Conservation (phyloP, 2,329 filamentous ascomycete species). For the Xylogone sp. region DNA sequence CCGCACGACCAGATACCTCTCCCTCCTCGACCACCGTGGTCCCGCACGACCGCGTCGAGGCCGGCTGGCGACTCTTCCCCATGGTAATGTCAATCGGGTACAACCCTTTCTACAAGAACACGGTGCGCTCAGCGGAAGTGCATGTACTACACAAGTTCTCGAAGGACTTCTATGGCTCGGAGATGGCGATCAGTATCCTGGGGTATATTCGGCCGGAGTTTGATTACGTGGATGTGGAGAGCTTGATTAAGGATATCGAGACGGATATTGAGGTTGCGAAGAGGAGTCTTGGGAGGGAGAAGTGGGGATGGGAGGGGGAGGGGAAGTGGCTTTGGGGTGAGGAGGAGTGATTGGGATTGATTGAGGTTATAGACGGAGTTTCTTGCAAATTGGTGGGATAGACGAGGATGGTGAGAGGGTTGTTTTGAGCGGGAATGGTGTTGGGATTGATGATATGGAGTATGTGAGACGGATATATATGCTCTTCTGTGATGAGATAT, state of each 20-base stretch:
- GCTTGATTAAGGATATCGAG: conserved; percentile 81
- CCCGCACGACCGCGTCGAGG: conserved; percentile 6
- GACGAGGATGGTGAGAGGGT: background rate
- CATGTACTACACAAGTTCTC: conserved; percentile 78
- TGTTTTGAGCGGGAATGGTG: no score
- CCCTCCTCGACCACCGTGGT: conserved; percentile 7
- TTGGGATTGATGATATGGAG: no score
- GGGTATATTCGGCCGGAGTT: conserved; percentile 88
- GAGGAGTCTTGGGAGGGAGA: conserved; percentile 63
- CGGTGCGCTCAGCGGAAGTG: conserved; percentile 79
- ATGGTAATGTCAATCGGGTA: conserved; percentile 95
- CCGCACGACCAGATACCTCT: conserved; percentile 24
- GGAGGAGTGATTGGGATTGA: conserved; percentile 3
- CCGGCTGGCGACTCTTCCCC: conserved; percentile 55
- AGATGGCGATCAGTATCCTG: conserved; percentile 74
- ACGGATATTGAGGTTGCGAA: conserved; percentile 82
- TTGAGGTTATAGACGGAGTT: background rate
- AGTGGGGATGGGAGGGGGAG: conserved; percentile 40
- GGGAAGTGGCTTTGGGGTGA: conserved; percentile 11
- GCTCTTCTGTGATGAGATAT: no score
- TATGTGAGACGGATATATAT: no score
- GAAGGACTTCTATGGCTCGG: conserved; percentile 79
- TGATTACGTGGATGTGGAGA: conserved; percentile 82
- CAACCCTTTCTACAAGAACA: conserved; percentile 97
- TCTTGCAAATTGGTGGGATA: background rate